Percentiles rank a stretch among this genome's conserved stretches.
phyloP scores from a whole-genome alignment of 345 rosid species.

The Theobroma cacao region DNA sequence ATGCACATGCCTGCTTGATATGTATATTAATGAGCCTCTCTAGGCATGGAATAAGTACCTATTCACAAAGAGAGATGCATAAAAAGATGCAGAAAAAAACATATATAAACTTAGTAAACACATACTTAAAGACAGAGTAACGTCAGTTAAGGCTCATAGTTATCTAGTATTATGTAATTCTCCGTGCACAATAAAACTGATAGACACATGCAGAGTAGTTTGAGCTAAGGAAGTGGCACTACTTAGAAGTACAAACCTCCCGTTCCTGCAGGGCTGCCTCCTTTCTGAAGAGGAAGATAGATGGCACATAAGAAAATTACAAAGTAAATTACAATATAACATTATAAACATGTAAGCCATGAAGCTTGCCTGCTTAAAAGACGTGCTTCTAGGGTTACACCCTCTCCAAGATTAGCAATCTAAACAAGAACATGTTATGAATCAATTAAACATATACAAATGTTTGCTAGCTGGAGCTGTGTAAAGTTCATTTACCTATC shows the following conservation, averaged over 20 bases:
- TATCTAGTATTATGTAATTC: not conserved
- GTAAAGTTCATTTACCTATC: not conserved
- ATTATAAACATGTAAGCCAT: conserved; percentile 8
- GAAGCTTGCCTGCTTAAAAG: conserved; percentile 74
- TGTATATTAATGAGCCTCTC: not conserved
- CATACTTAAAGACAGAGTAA: not conserved
- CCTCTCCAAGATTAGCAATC: conserved; percentile 91
- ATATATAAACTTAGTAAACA: not conserved
- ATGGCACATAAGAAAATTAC: conserved; percentile 18
- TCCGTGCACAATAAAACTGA: not conserved
- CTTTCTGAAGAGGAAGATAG: conserved; percentile 54
- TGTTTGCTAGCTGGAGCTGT: not conserved
- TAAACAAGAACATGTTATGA: conserved; percentile 25
- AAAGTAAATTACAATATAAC: not conserved
- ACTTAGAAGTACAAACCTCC: conserved; percentile 61
- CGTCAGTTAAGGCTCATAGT: not conserved
- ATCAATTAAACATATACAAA: not conserved
- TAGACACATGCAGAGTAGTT: not conserved
- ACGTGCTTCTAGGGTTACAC: conserved; percentile 76
- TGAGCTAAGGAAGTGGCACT: not conserved
- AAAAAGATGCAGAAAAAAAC: not conserved
- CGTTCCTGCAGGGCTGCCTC: conserved; percentile 88
- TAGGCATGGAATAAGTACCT: not conserved
- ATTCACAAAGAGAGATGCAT: not conserved
- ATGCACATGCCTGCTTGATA: not conserved